These are phyloP conservation scores for Talaromyces piceae DNA, from an alignment of 2,329 filamentous ascomycete species.

Conservation along the genomic window DNA sequence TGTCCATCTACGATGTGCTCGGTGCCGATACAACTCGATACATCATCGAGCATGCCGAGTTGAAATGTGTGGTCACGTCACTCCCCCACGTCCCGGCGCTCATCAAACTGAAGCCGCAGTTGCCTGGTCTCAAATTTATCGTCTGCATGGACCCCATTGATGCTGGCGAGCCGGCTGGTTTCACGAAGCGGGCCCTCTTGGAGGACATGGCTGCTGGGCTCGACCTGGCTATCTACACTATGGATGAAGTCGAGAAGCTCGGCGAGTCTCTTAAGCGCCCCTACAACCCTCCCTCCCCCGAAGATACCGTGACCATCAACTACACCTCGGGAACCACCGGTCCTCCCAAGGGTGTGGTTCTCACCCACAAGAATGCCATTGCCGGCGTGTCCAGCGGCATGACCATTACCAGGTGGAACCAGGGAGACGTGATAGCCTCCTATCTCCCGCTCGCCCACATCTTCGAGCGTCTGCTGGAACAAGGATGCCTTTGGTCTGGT, in stretches of 20 bases:
- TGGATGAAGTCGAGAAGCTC: slow-evolving; percentile 72
- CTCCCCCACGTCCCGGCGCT: slow-evolving; percentile 74
- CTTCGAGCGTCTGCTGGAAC: slow-evolving; percentile 78
- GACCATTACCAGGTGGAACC: slow-evolving; percentile 37
- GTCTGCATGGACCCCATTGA: slow-evolving; percentile 79
- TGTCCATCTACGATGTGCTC: slow-evolving; percentile 94
- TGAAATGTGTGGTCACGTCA: slow-evolving; percentile 69
- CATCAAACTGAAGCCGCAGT: slow-evolving; percentile 67
- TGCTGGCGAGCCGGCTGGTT: slow-evolving; percentile 65
- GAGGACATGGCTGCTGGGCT: slow-evolving; percentile 64
- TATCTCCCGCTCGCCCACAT: slow-evolving; percentile 95
- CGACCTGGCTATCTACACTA: slow-evolving; percentile 71
- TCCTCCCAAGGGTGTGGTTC: slow-evolving; percentile 56
- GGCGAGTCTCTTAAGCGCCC: slow-evolving; percentile 63
- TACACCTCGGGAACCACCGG: slow-evolving; percentile 61
- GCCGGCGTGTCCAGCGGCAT: slow-evolving; percentile 60
- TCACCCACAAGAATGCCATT: slow-evolving; percentile 76
- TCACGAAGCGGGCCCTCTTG: slow-evolving; percentile 73
- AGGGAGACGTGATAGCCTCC: slow-evolving; percentile 63
- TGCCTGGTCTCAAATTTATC: slow-evolving; percentile 79
- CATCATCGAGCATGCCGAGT: slow-evolving; percentile 83
- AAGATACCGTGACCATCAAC: slow-evolving; percentile 71
- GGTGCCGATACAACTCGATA: slow-evolving; percentile 87
- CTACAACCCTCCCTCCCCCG: slow-evolving; percentile 62
- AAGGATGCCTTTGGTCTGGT: slow-evolving; percentile 63